Evolutionary conservation across 768 basidiomycete species (phyloP).

Genomic region (Tulasnella sp.): DNA sequence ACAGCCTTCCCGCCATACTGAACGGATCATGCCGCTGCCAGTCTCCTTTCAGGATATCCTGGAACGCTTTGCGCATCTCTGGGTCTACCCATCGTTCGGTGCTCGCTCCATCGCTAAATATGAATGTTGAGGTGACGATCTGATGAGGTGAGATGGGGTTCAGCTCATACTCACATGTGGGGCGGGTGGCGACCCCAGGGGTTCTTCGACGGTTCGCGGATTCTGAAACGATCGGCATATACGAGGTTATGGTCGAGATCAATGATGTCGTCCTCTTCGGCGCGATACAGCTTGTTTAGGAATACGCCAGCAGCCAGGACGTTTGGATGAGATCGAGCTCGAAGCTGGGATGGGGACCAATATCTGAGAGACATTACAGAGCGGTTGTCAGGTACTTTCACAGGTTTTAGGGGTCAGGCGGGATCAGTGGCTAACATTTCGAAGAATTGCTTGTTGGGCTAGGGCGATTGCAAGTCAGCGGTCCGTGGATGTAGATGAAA

Average conservation of each 20-base stretch:
- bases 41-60: constrained; percentile 21
- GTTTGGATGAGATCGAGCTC: constrained; percentile 58
- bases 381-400: constrained; percentile 14
- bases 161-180: constrained; percentile 28
- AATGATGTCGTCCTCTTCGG: constrained; percentile 39
- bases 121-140: constrained; percentile 15
- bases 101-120: constrained; percentile 23
- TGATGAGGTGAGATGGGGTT: background rate
- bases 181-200: constrained; percentile 46
- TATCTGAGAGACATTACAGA: constrained; percentile 16
- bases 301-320: constrained; percentile 45
- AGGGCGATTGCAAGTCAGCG: background rate
- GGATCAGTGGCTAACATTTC: constrained; percentile 40
- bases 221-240: constrained; percentile 67
- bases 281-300: constrained; percentile 56
- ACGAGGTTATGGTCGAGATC: constrained; percentile 51
- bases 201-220: constrained; percentile 50
- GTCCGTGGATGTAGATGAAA: background rate
- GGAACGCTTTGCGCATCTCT: constrained; percentile 20
- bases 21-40: constrained; percentile 22
- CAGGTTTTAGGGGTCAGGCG: constrained; percentile 9
- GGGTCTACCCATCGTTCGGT: constrained; percentile 24
- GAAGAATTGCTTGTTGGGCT: constrained; percentile 59
- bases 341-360: constrained; percentile 48
- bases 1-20: constrained; percentile 21